Base-by-base conservation (phyloP, 345 rosid genomes). In the Corymbia maculata region DNA sequence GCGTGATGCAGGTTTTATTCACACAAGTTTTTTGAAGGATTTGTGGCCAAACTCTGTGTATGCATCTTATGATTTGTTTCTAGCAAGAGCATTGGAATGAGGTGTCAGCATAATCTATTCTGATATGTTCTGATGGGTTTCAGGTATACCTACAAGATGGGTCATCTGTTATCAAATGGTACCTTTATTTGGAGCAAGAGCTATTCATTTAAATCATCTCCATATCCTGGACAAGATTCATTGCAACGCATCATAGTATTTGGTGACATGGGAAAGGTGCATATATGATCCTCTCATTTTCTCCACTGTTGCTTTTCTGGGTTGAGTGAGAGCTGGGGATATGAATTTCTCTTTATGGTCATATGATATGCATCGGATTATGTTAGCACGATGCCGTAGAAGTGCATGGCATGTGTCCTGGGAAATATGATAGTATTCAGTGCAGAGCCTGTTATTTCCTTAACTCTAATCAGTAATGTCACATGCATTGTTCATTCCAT, bases 141-240 rank as follows among this genome's bases (percentile, higher is more conserved):
- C 88, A 93, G 93, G 51, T 91, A 91, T 85, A 87, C 92, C 3
- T 90, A 93, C 90, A 88, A 79, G 87, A 21, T 93, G 85, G 94
- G 94, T n/a, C 94, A 93, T 90, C 86, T 45, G 80, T 82, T 89
- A 52, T 52, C 14, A 2, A 87, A 90, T 64, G 92, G 90, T 44
- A 52, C 89, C 32, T 90, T 53, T 44, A 45, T 91, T 28, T 90
- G 89, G 91, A 88, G 92, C 87, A 86, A 89, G 88, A 91, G 47
- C 4, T 96, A 93, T 90, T 90, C 96, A 12, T 96, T 96, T 64
- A 92, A 89, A 89, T 93, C 98, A 50, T 93, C 98, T 17, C 99
- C 99, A 85, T 96, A 88, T 92, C 99, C 99, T 51, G 99, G 99
- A 88, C 98, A 97, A 91, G 94, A 96, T 89, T 96, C 99, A 1